Evolutionary conservation across 148 eudicot genomes (phyloP), one percentile per base, ranked within the genome.

Genomic region (Limonium bicolor): DNA sequence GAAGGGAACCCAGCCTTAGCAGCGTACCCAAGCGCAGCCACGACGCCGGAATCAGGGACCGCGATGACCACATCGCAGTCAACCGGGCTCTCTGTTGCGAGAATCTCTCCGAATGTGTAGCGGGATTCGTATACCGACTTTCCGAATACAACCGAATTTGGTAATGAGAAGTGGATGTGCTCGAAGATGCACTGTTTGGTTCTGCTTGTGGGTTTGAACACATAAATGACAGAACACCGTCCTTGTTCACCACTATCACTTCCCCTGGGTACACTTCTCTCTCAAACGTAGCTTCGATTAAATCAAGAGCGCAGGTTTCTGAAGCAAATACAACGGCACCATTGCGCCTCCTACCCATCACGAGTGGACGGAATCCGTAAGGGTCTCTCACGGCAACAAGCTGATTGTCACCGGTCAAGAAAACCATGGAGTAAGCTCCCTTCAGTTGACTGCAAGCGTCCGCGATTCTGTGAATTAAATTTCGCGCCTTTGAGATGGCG

Each of bases 1-100:
- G 90, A 39, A 80, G 80, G 3, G 94, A 84, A 9, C 94, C 94
- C 13, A 84, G 60, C 0, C 88, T 8, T 7, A 16, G 15, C 14
- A 21, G 2, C 10, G 22, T 26, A 32, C 51, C 51, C 95, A 17
- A 86, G 63, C 1, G 95, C 27, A 9, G 36, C 27, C 3, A 30
- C 27, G 12, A 41, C 36, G 18, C 56, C 56, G n/a, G 47, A 52
- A 30, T 52, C 56, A 1, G 46, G 56, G 22, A 77, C 79, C 1
- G 79, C 24, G 37, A 47, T 14, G 28, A 36, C 28, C 20, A 37
- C 25, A 76, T 74, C 2, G 77, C 74, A 4, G 72, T 72, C 17
- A 68, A 72, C 14, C 62, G 67, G 27, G 60, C 74, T 9, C 76
- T 63, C 1, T 70, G 70, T 1, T 60, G 73, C 0, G 74, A 71